Base-by-base conservation (phyloP, 192 early-diverging fungal species). In the Dimargaris xerosporica region DNA sequence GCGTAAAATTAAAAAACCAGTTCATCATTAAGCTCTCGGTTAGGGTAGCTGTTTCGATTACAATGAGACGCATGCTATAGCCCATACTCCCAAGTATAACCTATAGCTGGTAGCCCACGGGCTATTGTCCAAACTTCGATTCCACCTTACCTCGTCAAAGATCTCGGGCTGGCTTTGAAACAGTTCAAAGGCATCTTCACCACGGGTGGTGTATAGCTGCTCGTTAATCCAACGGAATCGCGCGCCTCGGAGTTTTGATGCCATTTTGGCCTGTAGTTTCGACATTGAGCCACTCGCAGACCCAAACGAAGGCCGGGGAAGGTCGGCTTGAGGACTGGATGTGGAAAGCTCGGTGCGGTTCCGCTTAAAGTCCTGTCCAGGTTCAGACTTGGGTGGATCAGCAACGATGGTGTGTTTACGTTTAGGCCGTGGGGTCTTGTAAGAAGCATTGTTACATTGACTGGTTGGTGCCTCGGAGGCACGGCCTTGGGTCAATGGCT, bases 271-370 rank as follows among this genome's bases (percentile, higher is more conserved):
- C 54, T 75, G 73, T 26, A 75, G 66, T 44, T 15, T 15, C 15
- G 54, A 28, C 54, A 45, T 45, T n/a, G n/a, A n/a, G n/a, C n/a
- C 94, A 99, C 66, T 79, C 97, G 64, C 91, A 87, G 81, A 75
- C 83, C 59, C 94, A 96, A 74, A 99, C 97, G 71, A 76, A 80
- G 65, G 72, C 79, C 52, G 86, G 94, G 74, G 94, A 96, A 81
- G 73, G 75, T 69, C 82, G 90, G 77, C 96, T 99, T 64, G 96
- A 99, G 78, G 92, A 91, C n/a, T n/a, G n/a, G n/a, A n/a, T n/a
- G n/a, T n/a, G n/a, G n/a, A n/a, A n/a, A n/a, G n/a, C n/a, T n/a
- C n/a, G n/a, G n/a, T n/a, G n/a, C n/a, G n/a, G n/a, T n/a, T n/a
- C n/a, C n/a, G n/a, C n/a, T n/a, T n/a, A n/a, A n/a, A n/a, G n/a